These are phyloP conservation scores for Leishmania guyanensis DNA, from an alignment of 208 protist species.

Conservation along the genomic window DNA sequence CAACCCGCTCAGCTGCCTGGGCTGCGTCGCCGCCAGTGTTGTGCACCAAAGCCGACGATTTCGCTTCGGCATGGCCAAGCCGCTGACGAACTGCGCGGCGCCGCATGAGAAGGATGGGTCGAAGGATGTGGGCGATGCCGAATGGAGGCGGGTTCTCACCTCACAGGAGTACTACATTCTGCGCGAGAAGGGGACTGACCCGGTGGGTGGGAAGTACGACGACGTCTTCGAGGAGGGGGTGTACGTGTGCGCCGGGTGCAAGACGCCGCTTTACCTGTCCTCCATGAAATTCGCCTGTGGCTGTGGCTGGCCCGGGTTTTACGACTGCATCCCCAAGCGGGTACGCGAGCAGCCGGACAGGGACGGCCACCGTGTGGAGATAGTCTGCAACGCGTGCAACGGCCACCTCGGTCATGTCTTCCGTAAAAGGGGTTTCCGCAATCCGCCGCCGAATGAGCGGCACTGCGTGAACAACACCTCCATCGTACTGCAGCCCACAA, in stretches of 20 bases:
- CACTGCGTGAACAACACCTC: slow-evolving; percentile 91
- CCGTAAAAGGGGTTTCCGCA: slow-evolving; percentile 75
- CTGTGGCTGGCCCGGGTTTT: slow-evolving; percentile 92
- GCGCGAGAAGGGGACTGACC: slow-evolving; percentile 82
- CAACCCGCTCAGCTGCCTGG: no score
- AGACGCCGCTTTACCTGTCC: slow-evolving; percentile 82
- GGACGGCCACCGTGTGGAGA: slow-evolving; percentile 80
- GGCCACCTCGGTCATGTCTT: slow-evolving; percentile 94
- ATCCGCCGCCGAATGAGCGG: slow-evolving; percentile 90
- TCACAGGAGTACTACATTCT: slow-evolving; percentile 66
- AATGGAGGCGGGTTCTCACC: slow-evolving; percentile 60
- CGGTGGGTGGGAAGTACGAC: slow-evolving; percentile 57
- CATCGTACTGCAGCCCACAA: slow-evolving; percentile 47
- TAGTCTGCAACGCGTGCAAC: slow-evolving; percentile 92
- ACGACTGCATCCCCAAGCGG: slow-evolving; percentile 72
- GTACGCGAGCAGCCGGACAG: slow-evolving; percentile 82
- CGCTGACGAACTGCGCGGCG: slow-evolving; percentile 66
- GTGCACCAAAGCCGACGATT: neutral
- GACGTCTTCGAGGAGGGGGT: slow-evolving; percentile 67
- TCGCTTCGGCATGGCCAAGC: slow-evolving; percentile 8
- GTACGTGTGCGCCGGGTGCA: slow-evolving; percentile 83
- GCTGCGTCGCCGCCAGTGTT: neutral
- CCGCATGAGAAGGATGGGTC: slow-evolving; percentile 52
- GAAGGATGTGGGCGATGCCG: slow-evolving; percentile 70
- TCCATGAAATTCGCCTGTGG: slow-evolving; percentile 88